Evolutionary conservation across 306 rosid species (phyloP).

Genomic region (Pyrus pyrifolia): DNA sequence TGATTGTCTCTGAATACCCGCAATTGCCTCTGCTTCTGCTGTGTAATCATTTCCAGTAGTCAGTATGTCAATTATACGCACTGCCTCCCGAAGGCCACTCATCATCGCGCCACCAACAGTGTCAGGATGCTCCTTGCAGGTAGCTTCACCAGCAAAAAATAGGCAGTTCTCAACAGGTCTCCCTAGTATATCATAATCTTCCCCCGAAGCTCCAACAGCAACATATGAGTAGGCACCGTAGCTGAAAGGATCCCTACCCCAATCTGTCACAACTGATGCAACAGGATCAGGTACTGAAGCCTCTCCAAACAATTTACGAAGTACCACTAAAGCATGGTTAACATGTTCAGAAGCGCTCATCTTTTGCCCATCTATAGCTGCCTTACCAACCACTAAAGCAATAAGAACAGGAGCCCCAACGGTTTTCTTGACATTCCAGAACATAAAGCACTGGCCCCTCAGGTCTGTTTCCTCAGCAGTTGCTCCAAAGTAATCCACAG

Average conservation of each 20-base stretch:
- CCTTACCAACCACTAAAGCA: constrained; percentile 94
- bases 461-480: constrained; percentile 81
- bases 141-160: constrained; percentile 99
- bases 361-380: constrained; percentile 81
- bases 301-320: constrained; percentile 91
- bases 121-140: constrained; percentile 99
- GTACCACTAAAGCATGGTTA: constrained; percentile 79
- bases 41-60: constrained; percentile 76
- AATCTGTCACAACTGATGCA: constrained; percentile 89
- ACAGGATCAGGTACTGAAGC: constrained; percentile 85
- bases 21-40: constrained; percentile 89
- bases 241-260: constrained; percentile 98
- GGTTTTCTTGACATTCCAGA: constrained; percentile 95
- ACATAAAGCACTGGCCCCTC: constrained; percentile 98
- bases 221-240: constrained; percentile 95
- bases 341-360: constrained; percentile 71
- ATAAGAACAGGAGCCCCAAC: constrained; percentile 98
- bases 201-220: constrained; percentile 97
- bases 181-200: constrained; percentile 89
- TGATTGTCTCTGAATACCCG: constrained; percentile 65
- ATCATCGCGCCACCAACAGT: constrained; percentile 99
- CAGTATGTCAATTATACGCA: constrained; percentile 81
- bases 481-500: constrained; percentile 98
- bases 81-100: constrained; percentile 98
- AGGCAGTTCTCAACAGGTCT: constrained; percentile 87